These are phyloP conservation scores for Arachis stenosperma DNA, from an alignment of 306 rosid species.

Conservation along the genomic window DNA sequence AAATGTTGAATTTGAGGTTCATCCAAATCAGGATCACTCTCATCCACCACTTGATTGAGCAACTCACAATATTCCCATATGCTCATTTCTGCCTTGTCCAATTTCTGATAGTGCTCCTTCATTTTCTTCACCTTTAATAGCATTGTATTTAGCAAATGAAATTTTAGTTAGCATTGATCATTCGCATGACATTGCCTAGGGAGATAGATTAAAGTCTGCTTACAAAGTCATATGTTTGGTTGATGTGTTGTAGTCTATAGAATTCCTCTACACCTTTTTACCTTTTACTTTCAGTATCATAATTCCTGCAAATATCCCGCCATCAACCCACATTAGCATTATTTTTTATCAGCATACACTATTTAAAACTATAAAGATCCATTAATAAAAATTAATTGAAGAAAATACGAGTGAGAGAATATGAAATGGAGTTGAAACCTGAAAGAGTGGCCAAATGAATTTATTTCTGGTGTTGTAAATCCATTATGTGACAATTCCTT, in stretches of 20 bases:
- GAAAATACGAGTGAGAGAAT: not conserved
- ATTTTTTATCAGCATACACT: no score
- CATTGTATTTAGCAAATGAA: not conserved
- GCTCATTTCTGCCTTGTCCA: constrained; percentile 51
- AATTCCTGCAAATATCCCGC: constrained; percentile 29
- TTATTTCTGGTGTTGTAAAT: constrained; percentile 59
- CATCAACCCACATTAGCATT: not conserved
- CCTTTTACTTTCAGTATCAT: constrained; percentile 46
- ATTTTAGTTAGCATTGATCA: not conserved
- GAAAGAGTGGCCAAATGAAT: constrained; percentile 74
- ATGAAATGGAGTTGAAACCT: constrained; percentile 48
- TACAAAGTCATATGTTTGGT: constrained; percentile 53
- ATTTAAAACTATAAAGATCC: not conserved
- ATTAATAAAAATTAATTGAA: not conserved
- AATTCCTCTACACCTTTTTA: constrained; percentile 43
- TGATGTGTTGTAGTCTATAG: constrained; percentile 46
- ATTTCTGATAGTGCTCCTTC: constrained; percentile 46
- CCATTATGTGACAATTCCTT: constrained; percentile 33
- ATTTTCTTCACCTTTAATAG: constrained; percentile 44
- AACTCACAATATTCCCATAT: constrained; percentile 57
- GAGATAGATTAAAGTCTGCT: constrained; percentile 8
- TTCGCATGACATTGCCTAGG: not conserved
- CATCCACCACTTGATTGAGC: constrained; percentile 51
- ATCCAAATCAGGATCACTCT: constrained; percentile 49
- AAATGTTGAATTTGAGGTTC: constrained; percentile 48